Conservation (phyloP, 345 rosid species). For the Atalantia buxifolia region DNA sequence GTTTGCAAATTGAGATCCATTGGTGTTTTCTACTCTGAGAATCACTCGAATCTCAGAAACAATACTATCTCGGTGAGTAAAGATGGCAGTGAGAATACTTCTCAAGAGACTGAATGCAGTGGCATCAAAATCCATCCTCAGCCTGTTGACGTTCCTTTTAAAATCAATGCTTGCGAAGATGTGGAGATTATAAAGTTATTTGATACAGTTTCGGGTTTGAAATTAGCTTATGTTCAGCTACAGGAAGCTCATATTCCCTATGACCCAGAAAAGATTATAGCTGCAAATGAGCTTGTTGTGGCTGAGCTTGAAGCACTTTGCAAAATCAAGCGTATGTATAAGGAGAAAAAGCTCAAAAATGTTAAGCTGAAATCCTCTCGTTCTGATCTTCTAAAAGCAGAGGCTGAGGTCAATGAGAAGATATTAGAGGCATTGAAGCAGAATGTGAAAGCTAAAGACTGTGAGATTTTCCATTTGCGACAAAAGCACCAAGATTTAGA, state of each 20-base stretch:
- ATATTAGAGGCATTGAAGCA: constrained; percentile 37
- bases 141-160: constrained; percentile 14
- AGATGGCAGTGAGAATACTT: constrained; percentile 27
- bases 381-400: constrained; percentile 28
- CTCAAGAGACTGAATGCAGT: constrained; percentile 24
- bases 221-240: constrained; percentile 50
- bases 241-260: constrained; percentile 63
- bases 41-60: neutral
- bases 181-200: constrained; percentile 41
- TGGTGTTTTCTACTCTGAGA: constrained; percentile 47
- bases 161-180: constrained; percentile 20
- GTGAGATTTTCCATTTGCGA: constrained; percentile 31
- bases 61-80: constrained; percentile 17
- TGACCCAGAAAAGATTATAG: constrained; percentile 48
- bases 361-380: constrained; percentile 25
- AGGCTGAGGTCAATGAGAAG: constrained; percentile 36
- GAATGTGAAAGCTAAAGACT: constrained; percentile 30
- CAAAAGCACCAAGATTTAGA: constrained; percentile 33
- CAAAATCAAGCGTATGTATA: constrained; percentile 31
- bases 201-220: constrained; percentile 41
- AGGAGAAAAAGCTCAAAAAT: constrained; percentile 22
- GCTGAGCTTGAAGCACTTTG: constrained; percentile 46
- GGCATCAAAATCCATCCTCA: constrained; percentile 32
- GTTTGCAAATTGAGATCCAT: constrained; percentile 57
- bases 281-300: constrained; percentile 48